These are phyloP conservation scores for Acanthamoeba polyphaga DNA, from an alignment of 208 protist genomes.

Conservation along the genomic window DNA sequence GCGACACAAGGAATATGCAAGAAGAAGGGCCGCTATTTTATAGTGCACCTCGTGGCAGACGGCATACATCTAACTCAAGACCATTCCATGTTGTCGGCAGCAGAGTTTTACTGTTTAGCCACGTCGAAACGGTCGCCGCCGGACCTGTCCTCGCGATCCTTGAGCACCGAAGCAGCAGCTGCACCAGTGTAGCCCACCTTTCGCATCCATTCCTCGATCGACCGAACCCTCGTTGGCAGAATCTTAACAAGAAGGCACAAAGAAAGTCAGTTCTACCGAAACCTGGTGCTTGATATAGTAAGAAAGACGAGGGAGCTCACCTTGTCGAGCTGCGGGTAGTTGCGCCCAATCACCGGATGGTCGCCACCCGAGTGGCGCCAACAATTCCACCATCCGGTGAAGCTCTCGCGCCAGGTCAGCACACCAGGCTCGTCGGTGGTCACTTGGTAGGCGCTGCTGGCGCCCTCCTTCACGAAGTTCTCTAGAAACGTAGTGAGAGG, in stretches of 20 bases:
- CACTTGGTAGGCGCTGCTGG: constrained; percentile 36
- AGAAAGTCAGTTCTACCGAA: not conserved
- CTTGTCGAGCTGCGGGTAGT: constrained; percentile 48
- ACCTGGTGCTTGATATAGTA: not conserved
- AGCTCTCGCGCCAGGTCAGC: constrained; percentile 27
- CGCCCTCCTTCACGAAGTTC: not conserved
- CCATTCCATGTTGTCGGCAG: no score
- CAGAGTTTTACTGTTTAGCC: constrained; percentile 86
- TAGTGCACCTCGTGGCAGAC: no score
- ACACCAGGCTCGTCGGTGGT: not conserved
- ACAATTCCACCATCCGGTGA: constrained; percentile 23
- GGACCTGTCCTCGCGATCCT: not conserved
- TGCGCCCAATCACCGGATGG: not conserved
- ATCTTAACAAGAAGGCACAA: constrained; percentile 1
- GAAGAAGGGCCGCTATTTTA: no score
- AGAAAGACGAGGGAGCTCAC: not conserved
- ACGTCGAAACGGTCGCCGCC: not conserved
- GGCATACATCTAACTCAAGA: no score
- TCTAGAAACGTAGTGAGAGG: not conserved
- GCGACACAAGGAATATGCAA: no score
- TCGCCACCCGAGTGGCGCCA: not conserved
- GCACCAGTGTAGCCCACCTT: constrained; percentile 8
- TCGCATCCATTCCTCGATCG: constrained; percentile 57
- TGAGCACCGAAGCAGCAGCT: not conserved
- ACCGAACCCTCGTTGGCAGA: constrained; percentile 14